Evolutionary conservation across 2,329 filamentous ascomycete genomes (phyloP), one percentile per base, ranked within the genome.

Genomic region (Didymellaceae sp.): DNA sequence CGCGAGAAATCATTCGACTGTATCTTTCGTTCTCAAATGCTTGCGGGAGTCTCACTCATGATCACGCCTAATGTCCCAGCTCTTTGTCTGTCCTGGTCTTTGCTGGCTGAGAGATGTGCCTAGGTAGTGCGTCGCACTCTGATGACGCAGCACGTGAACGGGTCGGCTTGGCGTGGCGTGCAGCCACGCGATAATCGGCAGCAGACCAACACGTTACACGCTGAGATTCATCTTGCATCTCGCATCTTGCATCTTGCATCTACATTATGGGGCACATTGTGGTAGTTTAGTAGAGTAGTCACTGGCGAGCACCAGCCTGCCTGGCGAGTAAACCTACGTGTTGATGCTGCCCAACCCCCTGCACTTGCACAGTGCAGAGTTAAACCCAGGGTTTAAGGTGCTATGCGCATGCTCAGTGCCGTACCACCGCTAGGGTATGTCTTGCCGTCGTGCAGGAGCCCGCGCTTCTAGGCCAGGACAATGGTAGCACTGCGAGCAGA

Each of bases 91-190:
- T 28, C 21, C 10, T 18, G 30, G 22, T 17, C 25, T 6, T 21
- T 33, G 21, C 18, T 46, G 4, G 40, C 20, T 18, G 31, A 16
- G 16, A 38, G 45, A 21, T 33, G 34, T n/a, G n/a, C n/a, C n/a
- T n/a, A n/a, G n/a, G n/a, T 28, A 33, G 40, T 34, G 40, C 25
- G 37, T 13, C 22, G 44, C 28, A 28, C 37, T 14, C 34, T 14
- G 31, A 53, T 53, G 50, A 53, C 50, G 50, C 50, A 47, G 50
- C 50, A 53, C 47, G 50, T 53, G 51, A 49, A 30, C 32, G 34
- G 22, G 43, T 26, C n/a, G 40, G 14, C 45, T 54, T 45, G 51
- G 45, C 51, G 14, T 26, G 42, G 32, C 35, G 38, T 40, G 25
- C 41, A 39, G 43, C 43, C 50, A 53, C 50, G 38, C 43, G 43